Percentiles rank a stretch among this genome's conserved stretches.
phyloP scores from a whole-genome alignment of 768 basidiomycete species.

The Lentinus tigrinus region DNA sequence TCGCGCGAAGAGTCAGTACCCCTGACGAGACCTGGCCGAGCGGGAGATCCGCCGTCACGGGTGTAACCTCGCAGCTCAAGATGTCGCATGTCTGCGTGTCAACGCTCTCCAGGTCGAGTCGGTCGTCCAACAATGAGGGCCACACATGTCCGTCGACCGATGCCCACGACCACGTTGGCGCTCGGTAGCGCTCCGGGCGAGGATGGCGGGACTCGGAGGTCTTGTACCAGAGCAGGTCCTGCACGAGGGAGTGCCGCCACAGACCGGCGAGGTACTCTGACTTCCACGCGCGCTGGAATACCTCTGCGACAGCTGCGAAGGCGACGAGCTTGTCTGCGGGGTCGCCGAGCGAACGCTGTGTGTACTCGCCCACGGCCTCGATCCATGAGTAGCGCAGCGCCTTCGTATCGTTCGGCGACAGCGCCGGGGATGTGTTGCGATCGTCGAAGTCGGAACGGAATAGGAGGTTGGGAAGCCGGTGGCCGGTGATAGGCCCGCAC shows the following conservation, averaged over 20 bases:
- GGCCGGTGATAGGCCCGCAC: not conserved
- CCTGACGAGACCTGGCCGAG: slow-evolving; percentile 2
- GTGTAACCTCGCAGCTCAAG: not conserved
- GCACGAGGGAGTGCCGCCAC: slow-evolving; percentile 1
- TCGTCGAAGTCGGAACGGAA: not conserved
- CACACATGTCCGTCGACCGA: slow-evolving; percentile 6
- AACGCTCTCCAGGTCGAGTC: not conserved
- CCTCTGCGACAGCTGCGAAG: slow-evolving; percentile 9
- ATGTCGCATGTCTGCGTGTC: not conserved
- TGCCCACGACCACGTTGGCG: slow-evolving; percentile 16
- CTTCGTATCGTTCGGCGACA: not conserved
- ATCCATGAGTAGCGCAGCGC: slow-evolving; percentile 1
- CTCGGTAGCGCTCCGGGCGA: not conserved
- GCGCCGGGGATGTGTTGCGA: not conserved
- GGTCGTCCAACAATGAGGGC: not conserved
- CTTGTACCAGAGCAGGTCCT: slow-evolving; percentile 9
- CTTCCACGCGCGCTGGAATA: slow-evolving; percentile 1
- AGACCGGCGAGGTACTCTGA: slow-evolving; percentile 12
- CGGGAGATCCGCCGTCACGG: not conserved
- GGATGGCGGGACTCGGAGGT: not conserved
- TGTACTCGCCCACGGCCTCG: slow-evolving; percentile 2
- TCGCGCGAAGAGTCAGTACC: not conserved
- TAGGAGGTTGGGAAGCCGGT: not conserved
- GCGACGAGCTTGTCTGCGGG: slow-evolving; percentile 14
- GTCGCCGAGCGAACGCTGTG: not conserved